phyloP scores from a whole-genome alignment of 208 protist genomes.

The Trypanosoma conorhini region DNA sequence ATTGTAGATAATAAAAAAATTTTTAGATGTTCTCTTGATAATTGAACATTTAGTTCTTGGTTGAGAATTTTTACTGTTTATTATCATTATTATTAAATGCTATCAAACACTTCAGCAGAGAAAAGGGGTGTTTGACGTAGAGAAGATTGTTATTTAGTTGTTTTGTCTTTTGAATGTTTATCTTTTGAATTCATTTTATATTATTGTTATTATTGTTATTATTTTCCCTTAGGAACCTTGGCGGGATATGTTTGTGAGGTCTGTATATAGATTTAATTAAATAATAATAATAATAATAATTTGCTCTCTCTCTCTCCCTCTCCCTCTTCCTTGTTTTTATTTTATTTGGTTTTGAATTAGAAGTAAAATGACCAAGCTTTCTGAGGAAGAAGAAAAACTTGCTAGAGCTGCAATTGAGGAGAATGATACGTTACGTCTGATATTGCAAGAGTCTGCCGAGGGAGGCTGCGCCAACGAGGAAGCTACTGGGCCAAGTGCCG shows the following conservation, averaged over 20 bases:
- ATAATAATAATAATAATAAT: too few relatives aligned
- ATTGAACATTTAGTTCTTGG: slow-evolving; percentile 15
- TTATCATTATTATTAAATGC: neutral
- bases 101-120: slow-evolving; percentile 1
- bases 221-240: slow-evolving; percentile 1
- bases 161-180: neutral
- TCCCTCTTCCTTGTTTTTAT: slow-evolving; percentile 11
- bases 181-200: slow-evolving; percentile 16
- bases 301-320: too few relatives aligned
- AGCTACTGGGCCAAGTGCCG: neutral
- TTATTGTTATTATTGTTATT: slow-evolving; percentile 16
- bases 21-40: neutral
- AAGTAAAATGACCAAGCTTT: slow-evolving; percentile 20
- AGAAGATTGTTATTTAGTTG: neutral
- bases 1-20: slow-evolving; percentile 4
- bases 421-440: slow-evolving; percentile 20
- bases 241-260: neutral
- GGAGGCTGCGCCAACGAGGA: slow-evolving; percentile 6
- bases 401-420: slow-evolving; percentile 30
- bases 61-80: slow-evolving; percentile 7
- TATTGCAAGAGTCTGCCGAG: slow-evolving; percentile 14
- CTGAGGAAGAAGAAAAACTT: slow-evolving; percentile 25
- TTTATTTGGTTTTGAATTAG: slow-evolving; percentile 3
- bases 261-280: slow-evolving; percentile 1
- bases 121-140: neutral